phyloP scores from a whole-genome alignment of 1,284 basidiomycete genomes.

The Coniferiporia sulphurascens region DNA sequence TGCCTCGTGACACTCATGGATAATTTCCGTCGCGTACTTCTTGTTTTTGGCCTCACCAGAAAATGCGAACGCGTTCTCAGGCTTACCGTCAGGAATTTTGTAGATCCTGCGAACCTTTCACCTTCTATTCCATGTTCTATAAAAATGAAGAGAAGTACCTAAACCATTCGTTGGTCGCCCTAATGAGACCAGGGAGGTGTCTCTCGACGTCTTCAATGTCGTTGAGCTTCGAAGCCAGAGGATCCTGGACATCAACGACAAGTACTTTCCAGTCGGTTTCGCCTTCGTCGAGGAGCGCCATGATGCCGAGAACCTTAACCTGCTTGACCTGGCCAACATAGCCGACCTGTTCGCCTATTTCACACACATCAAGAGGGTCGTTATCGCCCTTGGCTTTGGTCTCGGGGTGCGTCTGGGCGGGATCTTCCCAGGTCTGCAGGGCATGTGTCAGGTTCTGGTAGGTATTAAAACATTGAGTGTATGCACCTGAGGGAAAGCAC shows the following conservation, averaged over 20 bases:
- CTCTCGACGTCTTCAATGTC: slow-evolving; percentile 99
- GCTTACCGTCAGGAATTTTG: slow-evolving; percentile 98
- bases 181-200: slow-evolving; percentile 93
- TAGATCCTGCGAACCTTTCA: slow-evolving; percentile 64
- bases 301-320: slow-evolving; percentile 99
- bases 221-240: slow-evolving; percentile 94
- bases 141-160: slow-evolving; percentile 41
- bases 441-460: slow-evolving; percentile 1
- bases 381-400: slow-evolving; percentile 99
- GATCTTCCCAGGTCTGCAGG: slow-evolving; percentile 96
- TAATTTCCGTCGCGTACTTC: slow-evolving; percentile 98
- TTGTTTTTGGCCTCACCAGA: slow-evolving; percentile 99
- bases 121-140: neutral
- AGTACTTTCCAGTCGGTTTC: slow-evolving; percentile 99
- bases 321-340: slow-evolving; percentile 99
- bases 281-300: slow-evolving; percentile 97
- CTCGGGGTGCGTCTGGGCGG: slow-evolving; percentile 82
- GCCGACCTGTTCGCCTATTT: slow-evolving; percentile 98
- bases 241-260: slow-evolving; percentile 96
- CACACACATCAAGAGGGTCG: slow-evolving; percentile 99
- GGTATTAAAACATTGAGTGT: neutral
- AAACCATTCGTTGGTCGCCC: slow-evolving; percentile 98
- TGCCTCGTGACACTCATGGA: slow-evolving; percentile 98
- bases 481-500: slow-evolving; percentile 89
- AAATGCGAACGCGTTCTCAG: slow-evolving; percentile 99